These are phyloP conservation scores for Pichia kluyveri DNA, from an alignment of 805 yeast genomes.

Conservation along the genomic window DNA sequence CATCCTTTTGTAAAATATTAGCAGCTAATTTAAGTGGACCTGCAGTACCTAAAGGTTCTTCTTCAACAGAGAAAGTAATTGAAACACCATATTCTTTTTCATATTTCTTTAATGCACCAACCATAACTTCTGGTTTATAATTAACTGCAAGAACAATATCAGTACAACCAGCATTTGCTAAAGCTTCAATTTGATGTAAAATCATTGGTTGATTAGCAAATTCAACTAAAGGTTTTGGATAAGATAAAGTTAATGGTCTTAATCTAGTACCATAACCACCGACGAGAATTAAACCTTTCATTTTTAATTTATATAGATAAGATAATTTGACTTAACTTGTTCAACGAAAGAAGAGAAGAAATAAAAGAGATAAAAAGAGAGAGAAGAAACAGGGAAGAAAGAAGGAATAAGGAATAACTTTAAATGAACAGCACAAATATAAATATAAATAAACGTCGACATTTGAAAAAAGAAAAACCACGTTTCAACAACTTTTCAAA, in stretches of 20 bases:
- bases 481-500: too few relatives aligned
- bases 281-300: conserved; percentile 96
- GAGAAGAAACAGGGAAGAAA: neutral
- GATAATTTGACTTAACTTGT: neutral
- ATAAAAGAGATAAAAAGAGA: neutral
- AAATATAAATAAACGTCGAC: neutral
- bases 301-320: conserved; percentile 20
- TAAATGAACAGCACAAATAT: too few relatives aligned
- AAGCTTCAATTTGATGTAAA: conserved; percentile 95
- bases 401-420: neutral
- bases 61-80: conserved; percentile 96
- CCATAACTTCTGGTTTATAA: conserved; percentile 99
- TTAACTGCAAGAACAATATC: conserved; percentile 98
- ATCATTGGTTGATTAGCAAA: conserved; percentile 99
- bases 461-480: neutral
- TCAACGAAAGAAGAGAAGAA: conserved; percentile 10
- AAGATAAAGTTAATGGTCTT: conserved; percentile 93
- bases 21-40: conserved; percentile 99
- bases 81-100: conserved; percentile 90
- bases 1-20: conserved; percentile 85
- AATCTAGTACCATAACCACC: conserved; percentile 99
- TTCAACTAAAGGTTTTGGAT: conserved; percentile 95
- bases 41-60: conserved; percentile 99
- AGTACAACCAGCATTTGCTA: conserved; percentile 97
- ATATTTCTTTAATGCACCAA: conserved; percentile 85